Base-by-base conservation (phyloP, 164 flowering plant genomes). In the Piper longum region DNA sequence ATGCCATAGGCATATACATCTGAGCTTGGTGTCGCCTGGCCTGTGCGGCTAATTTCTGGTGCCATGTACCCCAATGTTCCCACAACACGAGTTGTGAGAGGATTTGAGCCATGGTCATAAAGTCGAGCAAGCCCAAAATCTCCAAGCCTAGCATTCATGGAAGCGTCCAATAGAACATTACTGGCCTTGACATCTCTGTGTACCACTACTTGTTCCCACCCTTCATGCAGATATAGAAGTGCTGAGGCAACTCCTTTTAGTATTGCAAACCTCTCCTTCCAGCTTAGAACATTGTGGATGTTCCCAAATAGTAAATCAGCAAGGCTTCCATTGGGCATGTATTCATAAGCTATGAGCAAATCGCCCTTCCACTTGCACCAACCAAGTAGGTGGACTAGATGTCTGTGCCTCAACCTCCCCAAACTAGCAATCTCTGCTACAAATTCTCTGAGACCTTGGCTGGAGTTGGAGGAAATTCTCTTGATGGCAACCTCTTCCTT, bases 51-150 rank as follows among this genome's bases (percentile, higher is more conserved):
- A 56, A 79, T 62, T 75, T 86, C 88, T 16, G 91, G 91, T 26
- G 91, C 91, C 2, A 86, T 68, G 52, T 86, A 83, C 0, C 91
- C 91, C 18, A 82, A 48, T 1, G 91, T 86, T 16, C 91, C 91
- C 4, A 81, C 86, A 0, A 86, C 82, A 41, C 77, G 64, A 2
- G 86, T 83, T 0, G 91, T 83, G 36, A 67, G 57, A 2, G 87
- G 84, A 62, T 81, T 80, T 8, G 84, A 60, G 2, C 84, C 91
- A 51, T 78, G 91, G 54, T 85, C 85, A 55, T 83, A 81, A 7
- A 83, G 62, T 54, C 76, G 73, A 2, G 91, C 88, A 4, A 85
- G 65, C 13, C 75, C 78, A 59, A 75, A 75, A 62, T 75, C 75
- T 2, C 78, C 73, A 4, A 75, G 56, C 8, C 73, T 68, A 7